Evolutionary conservation across 768 basidiomycete genomes (phyloP).

Genomic region (Auricularia sp.): DNA sequence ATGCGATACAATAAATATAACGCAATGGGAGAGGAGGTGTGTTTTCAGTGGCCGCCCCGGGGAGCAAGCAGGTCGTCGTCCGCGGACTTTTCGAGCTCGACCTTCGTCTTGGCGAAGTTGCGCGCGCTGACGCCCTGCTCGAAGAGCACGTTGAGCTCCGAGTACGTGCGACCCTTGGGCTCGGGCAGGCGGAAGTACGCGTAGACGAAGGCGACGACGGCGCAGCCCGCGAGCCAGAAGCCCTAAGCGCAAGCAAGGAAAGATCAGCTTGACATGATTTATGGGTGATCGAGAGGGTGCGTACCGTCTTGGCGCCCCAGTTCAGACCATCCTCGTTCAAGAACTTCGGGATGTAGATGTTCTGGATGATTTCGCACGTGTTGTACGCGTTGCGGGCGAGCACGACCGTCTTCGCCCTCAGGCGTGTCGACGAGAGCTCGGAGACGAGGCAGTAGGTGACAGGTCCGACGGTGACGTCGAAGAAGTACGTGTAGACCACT

Average conservation of each 20-base stretch:
- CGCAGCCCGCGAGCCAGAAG: conserved; percentile 2
- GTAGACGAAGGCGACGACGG: conserved; percentile 5
- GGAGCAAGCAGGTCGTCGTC: no score
- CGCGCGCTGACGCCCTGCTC: conserved; percentile 22
- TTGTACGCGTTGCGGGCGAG: conserved; percentile 14
- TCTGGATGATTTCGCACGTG: conserved; percentile 12
- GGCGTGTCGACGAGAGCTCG: conserved; percentile 21
- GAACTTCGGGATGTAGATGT: conserved; percentile 9
- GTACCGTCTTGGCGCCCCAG: conserved; percentile 12
- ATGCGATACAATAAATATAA: no score
- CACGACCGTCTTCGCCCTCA: conserved; percentile 24
- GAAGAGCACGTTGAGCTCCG: conserved; percentile 30
- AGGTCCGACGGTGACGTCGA: conserved; percentile 22
- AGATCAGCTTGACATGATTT: conserved; percentile 16
- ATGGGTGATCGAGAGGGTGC: no score
- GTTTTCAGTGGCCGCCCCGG: no score
- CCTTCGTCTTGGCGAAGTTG: conserved; percentile 20
- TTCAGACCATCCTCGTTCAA: not conserved
- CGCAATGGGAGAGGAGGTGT: no score
- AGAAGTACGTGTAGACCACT: conserved; percentile 21
- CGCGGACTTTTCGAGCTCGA: conserved; percentile 6
- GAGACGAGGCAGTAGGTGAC: conserved; percentile 19
- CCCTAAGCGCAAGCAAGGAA: conserved; percentile 8
- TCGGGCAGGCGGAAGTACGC: not conserved
- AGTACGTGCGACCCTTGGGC: conserved; percentile 9